A percentile compares a stretch with the other conserved stretches of the same genome.
These are phyloP conservation scores for Diaporthe ampelina DNA, from an alignment of 2,329 filamentous ascomycete genomes.

Conservation along the genomic window DNA sequence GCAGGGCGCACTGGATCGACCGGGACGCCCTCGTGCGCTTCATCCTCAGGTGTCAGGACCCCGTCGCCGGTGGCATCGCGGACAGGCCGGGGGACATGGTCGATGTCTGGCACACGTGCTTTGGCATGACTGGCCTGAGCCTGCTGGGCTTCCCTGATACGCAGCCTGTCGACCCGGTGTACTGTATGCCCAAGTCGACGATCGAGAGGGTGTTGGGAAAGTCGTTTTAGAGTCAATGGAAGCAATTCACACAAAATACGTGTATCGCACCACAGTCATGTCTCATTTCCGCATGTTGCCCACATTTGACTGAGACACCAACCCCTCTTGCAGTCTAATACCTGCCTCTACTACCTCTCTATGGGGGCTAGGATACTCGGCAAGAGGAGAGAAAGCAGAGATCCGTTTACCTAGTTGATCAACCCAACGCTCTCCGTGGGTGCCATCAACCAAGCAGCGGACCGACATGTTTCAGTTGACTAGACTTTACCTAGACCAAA, in stretches of 20 bases:
- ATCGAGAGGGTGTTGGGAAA: conserved; percentile 70
- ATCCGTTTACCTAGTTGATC: conserved; percentile 34
- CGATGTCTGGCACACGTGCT: conserved; percentile 96
- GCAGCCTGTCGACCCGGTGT: conserved; percentile 87
- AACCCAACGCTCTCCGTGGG: conserved; percentile 6
- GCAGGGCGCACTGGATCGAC: conserved; percentile 93
- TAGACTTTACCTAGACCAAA: not conserved
- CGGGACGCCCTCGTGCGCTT: conserved; percentile 82
- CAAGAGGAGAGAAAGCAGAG: conserved; percentile 68
- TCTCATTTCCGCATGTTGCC: conserved; percentile 29
- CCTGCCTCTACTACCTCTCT: conserved; percentile 62
- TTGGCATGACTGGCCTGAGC: conserved; percentile 90
- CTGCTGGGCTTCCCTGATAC: conserved; percentile 83
- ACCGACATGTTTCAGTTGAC: not conserved
- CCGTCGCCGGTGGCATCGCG: conserved; percentile 85
- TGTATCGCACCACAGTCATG: not conserved
- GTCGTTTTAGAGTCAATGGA: conserved; percentile 44
- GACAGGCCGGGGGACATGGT: conserved; percentile 95
- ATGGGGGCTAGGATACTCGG: conserved; percentile 78
- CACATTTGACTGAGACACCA: not conserved
- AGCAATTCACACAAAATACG: conserved; percentile 1
- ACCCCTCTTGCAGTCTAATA: conserved; percentile 81
- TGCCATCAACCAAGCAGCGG: conserved; percentile 35
- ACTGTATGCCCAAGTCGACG: conserved; percentile 82
- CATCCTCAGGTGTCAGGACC: conserved; percentile 91